Evolutionary conservation across 768 basidiomycete species (phyloP), one percentile per base, ranked within the genome.

Genomic region (Tulasnella sp.): DNA sequence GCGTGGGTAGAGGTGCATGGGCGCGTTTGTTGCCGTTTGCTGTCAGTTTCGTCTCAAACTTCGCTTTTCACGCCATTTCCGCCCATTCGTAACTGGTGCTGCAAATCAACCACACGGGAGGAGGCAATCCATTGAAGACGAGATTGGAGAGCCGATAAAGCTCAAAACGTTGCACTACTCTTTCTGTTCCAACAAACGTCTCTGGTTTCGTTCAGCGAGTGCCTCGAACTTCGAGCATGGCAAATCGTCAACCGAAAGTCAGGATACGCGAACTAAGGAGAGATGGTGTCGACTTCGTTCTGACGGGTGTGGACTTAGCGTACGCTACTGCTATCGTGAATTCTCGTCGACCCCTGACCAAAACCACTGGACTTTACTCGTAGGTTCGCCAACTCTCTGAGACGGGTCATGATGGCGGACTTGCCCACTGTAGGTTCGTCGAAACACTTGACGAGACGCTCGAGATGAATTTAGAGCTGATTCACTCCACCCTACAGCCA

Each of bases 231-330:
- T 29, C 9, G 31, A 34, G 29, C 31, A 64, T 64, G 58, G 58
- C 58, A 34, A 70, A 78, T 78, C 75, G 64, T 67, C 74, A 80
- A 39, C 78, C 79, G 39, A 78, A 75, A 72, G 92, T 95, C 29
- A 89, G 91, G 74, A 94, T 95, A 82, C 91, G 93, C 75, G 91
- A 94, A 79, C 84, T 97, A 73, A 91, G 93, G 81, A 89, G 89
- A 81, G 93, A 97, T 81, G 86, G 89, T 77, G 94, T 96, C 78
- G 92, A 94, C 81, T 99, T 99, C 80, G 91, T 96, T 15, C 85
- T 99, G 14, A 92, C 94, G 82, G 97, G 97, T 88, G 96, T 98
- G 45, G 96, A 99, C 84, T 87, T 98, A 81, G 93, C 93, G 95
- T 97, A 83, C 83, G 94, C 81, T 37, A n/a, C 8, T 12, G 40